Evolutionary conservation across 1,284 basidiomycete genomes (phyloP).

Genomic region (Cutaneotrichosporon sp.): DNA sequence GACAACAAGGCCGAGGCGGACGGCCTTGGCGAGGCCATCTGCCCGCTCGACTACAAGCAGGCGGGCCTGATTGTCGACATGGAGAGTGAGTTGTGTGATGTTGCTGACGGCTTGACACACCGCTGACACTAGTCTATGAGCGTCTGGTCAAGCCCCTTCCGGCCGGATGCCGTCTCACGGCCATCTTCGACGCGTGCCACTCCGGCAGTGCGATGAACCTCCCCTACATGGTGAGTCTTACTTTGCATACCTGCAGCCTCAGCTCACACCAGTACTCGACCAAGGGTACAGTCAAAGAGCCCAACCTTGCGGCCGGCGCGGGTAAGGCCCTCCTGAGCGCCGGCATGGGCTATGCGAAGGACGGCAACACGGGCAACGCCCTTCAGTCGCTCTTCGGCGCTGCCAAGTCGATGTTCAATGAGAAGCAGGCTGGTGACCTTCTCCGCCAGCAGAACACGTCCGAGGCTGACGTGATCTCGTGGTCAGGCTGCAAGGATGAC

Average conservation of each 20-base stretch:
- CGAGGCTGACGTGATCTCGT: slow-evolving; percentile 64
- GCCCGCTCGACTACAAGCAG: slow-evolving; percentile 71
- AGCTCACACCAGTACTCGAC: slow-evolving; percentile 63
- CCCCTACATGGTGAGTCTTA: slow-evolving; percentile 46
- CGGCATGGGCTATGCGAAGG: slow-evolving; percentile 45
- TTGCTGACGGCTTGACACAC: background rate
- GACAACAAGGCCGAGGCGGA: slow-evolving; percentile 54
- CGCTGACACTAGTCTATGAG: slow-evolving; percentile 30
- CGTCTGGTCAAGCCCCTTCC: slow-evolving; percentile 66
- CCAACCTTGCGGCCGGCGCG: slow-evolving; percentile 72
- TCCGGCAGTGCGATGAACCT: slow-evolving; percentile 50
- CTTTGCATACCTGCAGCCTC: no score
- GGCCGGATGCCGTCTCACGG: slow-evolving; percentile 77
- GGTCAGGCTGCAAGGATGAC: slow-evolving; percentile 86
- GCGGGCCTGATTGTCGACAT: slow-evolving; percentile 71
- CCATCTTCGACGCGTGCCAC: slow-evolving; percentile 67
- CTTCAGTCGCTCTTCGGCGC: slow-evolving; percentile 52
- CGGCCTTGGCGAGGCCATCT: slow-evolving; percentile 59
- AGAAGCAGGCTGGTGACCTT: slow-evolving; percentile 27
- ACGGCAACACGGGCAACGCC: slow-evolving; percentile 69
- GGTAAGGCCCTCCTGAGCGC: slow-evolving; percentile 63
- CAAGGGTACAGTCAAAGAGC: slow-evolving; percentile 89
- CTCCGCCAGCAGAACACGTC: slow-evolving; percentile 58
- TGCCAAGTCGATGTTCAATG: slow-evolving; percentile 18
- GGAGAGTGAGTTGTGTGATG: slow-evolving; percentile 42